These are phyloP conservation scores for Remersonia thermophila DNA, from an alignment of 2,329 filamentous ascomycete species.

Conservation along the genomic window DNA sequence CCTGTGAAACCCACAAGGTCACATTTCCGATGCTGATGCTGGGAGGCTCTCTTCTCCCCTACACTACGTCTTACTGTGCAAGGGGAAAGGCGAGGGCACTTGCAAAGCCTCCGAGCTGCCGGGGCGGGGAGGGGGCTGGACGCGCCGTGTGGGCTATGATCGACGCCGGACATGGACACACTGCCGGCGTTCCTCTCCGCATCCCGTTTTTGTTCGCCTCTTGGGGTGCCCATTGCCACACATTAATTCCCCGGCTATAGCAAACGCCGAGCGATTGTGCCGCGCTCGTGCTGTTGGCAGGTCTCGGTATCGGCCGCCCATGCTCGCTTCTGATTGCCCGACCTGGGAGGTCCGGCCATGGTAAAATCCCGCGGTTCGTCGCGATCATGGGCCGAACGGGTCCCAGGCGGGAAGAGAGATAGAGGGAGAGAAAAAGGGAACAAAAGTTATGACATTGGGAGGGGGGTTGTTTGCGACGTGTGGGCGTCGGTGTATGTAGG, in stretches of 20 bases:
- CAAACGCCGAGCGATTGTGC: conserved; percentile 1
- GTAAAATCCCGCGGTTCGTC: neutral
- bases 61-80: neutral
- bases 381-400: too few species aligned
- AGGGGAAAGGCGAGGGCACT: too few species aligned
- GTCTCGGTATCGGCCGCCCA: neutral
- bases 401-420: too few species aligned
- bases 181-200: neutral
- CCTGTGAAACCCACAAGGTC: too few species aligned
- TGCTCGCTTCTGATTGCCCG: too few species aligned
- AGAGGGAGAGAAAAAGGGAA: too few species aligned
- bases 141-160: conserved; percentile 3
- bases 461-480: too few species aligned
- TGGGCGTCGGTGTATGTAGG: too few species aligned
- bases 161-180: conserved; percentile 1
- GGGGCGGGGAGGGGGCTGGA: too few species aligned
- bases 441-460: too few species aligned
- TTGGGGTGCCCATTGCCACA: neutral
- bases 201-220: neutral
- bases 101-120: too few species aligned
- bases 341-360: neutral
- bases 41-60: neutral
- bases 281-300: conserved; percentile 1
- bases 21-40: too few species aligned
- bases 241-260: neutral